A percentile compares a stretch with the other conserved stretches of the same genome.
These are phyloP conservation scores for Begonia fuchsioides DNA, from an alignment of 306 rosid genomes.

Conservation along the genomic window DNA sequence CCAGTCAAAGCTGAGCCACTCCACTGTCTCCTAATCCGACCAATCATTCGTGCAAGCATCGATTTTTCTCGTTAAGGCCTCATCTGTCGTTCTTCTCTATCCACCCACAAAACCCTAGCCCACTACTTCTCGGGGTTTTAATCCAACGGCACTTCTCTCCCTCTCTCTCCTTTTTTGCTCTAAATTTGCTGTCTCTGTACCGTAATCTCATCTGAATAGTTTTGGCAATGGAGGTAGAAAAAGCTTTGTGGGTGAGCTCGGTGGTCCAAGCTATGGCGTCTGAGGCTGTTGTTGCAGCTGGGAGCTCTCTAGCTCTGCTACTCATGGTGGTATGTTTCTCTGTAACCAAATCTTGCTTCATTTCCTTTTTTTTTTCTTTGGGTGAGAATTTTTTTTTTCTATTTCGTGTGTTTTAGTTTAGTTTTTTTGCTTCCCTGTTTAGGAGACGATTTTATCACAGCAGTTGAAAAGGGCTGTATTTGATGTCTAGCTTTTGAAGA, in stretches of 20 bases:
- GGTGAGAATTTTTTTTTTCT: neutral
- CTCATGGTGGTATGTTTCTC: constrained; percentile 26
- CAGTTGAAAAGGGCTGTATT: too few relatives aligned
- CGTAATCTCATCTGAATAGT: constrained; percentile 11
- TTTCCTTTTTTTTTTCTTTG: neutral
- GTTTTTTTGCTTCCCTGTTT: neutral
- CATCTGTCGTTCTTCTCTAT: too few relatives aligned
- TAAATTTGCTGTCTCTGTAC: neutral
- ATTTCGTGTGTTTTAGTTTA: neutral
- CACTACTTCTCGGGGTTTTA: neutral
- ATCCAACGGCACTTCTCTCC: neutral
- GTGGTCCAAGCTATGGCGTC: constrained; percentile 25
- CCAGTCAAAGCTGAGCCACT: too few relatives aligned
- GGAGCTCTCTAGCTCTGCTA: constrained; percentile 40
- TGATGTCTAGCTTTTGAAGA: too few relatives aligned
- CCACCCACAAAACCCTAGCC: too few relatives aligned
- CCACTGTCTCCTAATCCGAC: too few relatives aligned
- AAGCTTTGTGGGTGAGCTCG: constrained; percentile 14
- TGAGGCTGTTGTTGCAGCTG: constrained; percentile 26
- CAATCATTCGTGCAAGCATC: too few relatives aligned
- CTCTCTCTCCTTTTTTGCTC: neutral
- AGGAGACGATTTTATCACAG: too few relatives aligned
- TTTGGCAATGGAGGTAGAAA: constrained; percentile 32
- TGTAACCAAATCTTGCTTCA: neutral
- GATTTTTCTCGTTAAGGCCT: too few relatives aligned